Evolutionary conservation across 495 filamentous ascomycete genomes (phyloP), one percentile per base, ranked within the genome.

Genomic region (Opeltia flavorubescens): DNA sequence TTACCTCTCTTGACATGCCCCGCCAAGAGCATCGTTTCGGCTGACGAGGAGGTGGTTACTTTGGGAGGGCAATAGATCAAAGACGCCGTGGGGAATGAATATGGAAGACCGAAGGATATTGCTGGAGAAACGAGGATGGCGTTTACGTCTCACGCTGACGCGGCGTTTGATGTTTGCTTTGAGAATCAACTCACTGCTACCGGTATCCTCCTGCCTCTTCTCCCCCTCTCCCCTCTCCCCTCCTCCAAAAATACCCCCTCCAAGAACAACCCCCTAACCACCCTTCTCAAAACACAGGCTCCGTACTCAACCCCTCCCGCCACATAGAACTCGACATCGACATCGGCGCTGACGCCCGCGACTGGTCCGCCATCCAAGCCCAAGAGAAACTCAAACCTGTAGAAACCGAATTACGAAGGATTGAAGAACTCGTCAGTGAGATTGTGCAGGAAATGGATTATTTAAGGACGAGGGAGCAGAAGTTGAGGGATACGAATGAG

Each of bases 351-450:
- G 91, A 98, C 58, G 91, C 91, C 46, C 89, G 91, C 62, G 91
- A 98, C 70, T 98, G 91, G 91, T 86, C 82, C 45, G 88, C 84
- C 53, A 89, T 96, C 59, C 93, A 96, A 66, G 85, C 83, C 42
- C 80, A 81, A 54, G 91, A 98, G 78, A 98, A 96, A 74, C 77
- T 98, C 48, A 95, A 95, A 75, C 91, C 91, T 43, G 75, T 95
- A 54, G 91, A 98, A 72, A 87, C 87, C 20, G 91, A 98, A 60
- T 77, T 98, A 59, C 80, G 89, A 50, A 82, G 89, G 47, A 86
- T 96, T 55, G 86, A 89, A 63, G 86, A 93, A 68, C 72, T 89
- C 62, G 81, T 89, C 30, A 65, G 66, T 24, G 85, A 94, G 58
- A 77, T 93, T 53, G 85, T 89, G 27, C 66, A 65, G 42, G 86